Evolutionary conservation across 305 asterid genomes (phyloP).

Genomic region (Withania somnifera): DNA sequence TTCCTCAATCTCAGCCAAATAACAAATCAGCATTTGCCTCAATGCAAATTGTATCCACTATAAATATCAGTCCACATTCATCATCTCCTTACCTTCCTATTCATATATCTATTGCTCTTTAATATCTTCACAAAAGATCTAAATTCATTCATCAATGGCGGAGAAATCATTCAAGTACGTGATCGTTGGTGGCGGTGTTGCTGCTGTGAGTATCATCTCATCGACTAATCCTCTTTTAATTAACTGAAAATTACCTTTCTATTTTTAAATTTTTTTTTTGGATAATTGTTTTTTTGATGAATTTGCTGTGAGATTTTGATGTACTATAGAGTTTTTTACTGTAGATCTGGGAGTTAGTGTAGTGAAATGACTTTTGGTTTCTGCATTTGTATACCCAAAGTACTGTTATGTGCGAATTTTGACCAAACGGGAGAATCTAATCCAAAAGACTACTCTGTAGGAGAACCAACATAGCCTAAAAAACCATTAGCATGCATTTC

Average conservation of each 20-base stretch:
- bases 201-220: conserved; percentile 26
- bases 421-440: too few relatives aligned
- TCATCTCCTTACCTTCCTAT: neutral
- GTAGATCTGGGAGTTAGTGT: neutral
- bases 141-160: conserved; percentile 8
- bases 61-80: neutral
- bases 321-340: neutral
- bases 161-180: conserved; percentile 17
- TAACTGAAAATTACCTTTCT: too few relatives aligned
- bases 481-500: too few relatives aligned
- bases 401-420: too few relatives aligned
- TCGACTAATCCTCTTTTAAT: neutral
- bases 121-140: neutral
- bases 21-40: neutral
- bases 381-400: neutral
- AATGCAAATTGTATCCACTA: neutral
- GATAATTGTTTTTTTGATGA: neutral
- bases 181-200: conserved; percentile 20
- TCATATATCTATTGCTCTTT: too few relatives aligned
- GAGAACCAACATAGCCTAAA: too few relatives aligned
- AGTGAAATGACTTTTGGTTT: neutral
- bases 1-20: neutral
- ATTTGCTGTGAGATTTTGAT: neutral
- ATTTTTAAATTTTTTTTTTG: too few relatives aligned
- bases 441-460: too few relatives aligned